phyloP scores from a whole-genome alignment of 768 basidiomycete species.

The Tylopilus rubrobrunneus region DNA sequence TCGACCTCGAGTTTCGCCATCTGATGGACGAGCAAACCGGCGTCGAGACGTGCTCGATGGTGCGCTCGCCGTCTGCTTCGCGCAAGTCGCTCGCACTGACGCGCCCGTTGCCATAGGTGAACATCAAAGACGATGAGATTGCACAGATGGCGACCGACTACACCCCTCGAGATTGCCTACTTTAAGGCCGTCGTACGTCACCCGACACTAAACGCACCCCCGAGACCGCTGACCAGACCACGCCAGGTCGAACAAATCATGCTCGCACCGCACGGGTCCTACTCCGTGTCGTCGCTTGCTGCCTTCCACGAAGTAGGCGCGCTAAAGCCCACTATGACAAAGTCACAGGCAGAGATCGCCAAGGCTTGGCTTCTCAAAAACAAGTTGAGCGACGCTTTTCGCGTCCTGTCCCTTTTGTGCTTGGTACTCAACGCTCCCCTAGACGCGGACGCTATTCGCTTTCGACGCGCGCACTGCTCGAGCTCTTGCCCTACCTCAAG shows the following conservation, averaged over 20 bases:
- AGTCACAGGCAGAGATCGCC: constrained; percentile 73
- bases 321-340: constrained; percentile 63
- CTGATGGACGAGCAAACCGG: constrained; percentile 63
- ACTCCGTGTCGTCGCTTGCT: constrained; percentile 70
- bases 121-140: constrained; percentile 73
- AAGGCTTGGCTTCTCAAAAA: constrained; percentile 75
- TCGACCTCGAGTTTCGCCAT: constrained; percentile 71
- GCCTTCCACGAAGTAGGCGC: constrained; percentile 67
- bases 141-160: constrained; percentile 85
- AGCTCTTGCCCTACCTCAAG: constrained; percentile 71
- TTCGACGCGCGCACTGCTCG: constrained; percentile 68
- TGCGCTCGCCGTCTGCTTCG: constrained; percentile 32
- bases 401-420: not conserved
- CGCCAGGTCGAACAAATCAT: constrained; percentile 82
- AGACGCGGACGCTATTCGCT: constrained; percentile 73
- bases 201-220: not conserved
- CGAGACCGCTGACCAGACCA: not conserved
- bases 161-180: constrained; percentile 71
- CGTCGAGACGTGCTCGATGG: constrained; percentile 62
- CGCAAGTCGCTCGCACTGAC: not conserved
- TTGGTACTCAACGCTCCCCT: constrained; percentile 8
- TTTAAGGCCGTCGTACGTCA: constrained; percentile 75
- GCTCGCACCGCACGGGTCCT: constrained; percentile 70
- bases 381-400: constrained; percentile 45
- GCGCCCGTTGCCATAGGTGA: constrained; percentile 48